Conservation (phyloP, 1,139 yeast species). For the Nakaseomyces uthaithaninus region DNA sequence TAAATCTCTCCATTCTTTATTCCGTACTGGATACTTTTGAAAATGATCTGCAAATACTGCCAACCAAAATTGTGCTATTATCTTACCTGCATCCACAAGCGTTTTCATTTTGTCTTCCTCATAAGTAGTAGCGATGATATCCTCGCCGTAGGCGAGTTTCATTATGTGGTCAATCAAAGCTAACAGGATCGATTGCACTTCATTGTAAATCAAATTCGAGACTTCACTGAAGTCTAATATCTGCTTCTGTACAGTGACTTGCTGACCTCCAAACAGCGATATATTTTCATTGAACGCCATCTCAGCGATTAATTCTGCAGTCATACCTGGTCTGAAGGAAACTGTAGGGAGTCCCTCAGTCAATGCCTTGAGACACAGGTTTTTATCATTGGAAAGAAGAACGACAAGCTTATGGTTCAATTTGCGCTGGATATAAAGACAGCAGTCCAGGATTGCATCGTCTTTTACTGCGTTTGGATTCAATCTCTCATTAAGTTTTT, state of each 20-base stretch:
- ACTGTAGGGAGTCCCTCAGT: conserved; percentile 61
- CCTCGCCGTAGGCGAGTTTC: conserved; percentile 52
- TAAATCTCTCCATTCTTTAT: conserved; percentile 24
- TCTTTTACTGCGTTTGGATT: conserved; percentile 47
- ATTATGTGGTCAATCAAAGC: conserved; percentile 48
- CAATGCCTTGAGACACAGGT: conserved; percentile 70
- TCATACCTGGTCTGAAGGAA: conserved; percentile 52
- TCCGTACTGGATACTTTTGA: conserved; percentile 18
- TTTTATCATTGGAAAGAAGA: conserved; percentile 71
- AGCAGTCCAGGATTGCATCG: conserved; percentile 81
- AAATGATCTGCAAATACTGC: conserved; percentile 51
- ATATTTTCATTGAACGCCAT: conserved; percentile 41
- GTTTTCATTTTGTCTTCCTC: conserved; percentile 32
- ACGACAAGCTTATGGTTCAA: conserved; percentile 44
- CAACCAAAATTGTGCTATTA: conserved; percentile 44
- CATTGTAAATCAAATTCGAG: conserved; percentile 25
- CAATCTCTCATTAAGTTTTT: conserved; percentile 48
- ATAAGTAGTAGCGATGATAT: conserved; percentile 45
- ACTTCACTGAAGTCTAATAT: conserved; percentile 5
- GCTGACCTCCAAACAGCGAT: conserved; percentile 18
- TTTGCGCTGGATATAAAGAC: conserved; percentile 49
- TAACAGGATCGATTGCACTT: conserved; percentile 38
- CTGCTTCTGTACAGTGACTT: not conserved
- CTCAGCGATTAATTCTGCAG: conserved; percentile 50
- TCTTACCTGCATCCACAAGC: conserved; percentile 39